These are phyloP conservation scores for Fusarium sp. DNA, from an alignment of 2,329 filamentous ascomycete genomes.

Conservation along the genomic window DNA sequence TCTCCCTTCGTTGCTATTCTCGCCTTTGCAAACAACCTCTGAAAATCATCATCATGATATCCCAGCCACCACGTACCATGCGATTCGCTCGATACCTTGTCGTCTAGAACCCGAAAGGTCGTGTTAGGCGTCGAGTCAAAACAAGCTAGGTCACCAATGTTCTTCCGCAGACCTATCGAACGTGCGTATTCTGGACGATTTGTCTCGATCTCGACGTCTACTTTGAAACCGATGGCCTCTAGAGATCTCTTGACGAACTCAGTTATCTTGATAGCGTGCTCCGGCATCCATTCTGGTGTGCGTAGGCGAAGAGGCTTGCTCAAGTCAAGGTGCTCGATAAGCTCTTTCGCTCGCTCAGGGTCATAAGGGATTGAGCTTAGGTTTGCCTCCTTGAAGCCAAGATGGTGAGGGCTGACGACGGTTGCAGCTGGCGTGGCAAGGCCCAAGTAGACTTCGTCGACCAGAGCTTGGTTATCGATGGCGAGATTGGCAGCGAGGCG, in stretches of 20 bases:
- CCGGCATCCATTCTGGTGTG: not conserved
- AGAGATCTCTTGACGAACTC: not conserved
- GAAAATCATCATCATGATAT: not conserved
- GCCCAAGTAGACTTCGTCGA: not conserved
- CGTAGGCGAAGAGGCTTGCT: not conserved
- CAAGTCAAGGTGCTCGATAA: not conserved
- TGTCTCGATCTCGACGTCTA: not conserved
- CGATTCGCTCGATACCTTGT: not conserved
- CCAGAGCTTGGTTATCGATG: not conserved
- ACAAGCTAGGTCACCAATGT: not conserved
- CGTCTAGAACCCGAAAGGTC: not conserved
- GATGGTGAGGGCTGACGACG: not conserved
- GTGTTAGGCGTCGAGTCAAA: not conserved
- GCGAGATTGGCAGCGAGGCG: not conserved
- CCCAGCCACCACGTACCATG: not conserved
- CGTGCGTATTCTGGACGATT: not conserved
- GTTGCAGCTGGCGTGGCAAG: not conserved
- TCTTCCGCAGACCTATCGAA: not conserved
- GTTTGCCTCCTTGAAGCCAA: not conserved
- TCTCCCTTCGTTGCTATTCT: not conserved
- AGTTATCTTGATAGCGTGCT: not conserved
- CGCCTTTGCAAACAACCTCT: not conserved
- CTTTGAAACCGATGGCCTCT: not conserved
- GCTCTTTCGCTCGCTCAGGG: not conserved
- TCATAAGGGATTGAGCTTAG: not conserved